Evolutionary conservation across 495 filamentous ascomycete genomes (phyloP).

Genomic region (Poronia punctata): DNA sequence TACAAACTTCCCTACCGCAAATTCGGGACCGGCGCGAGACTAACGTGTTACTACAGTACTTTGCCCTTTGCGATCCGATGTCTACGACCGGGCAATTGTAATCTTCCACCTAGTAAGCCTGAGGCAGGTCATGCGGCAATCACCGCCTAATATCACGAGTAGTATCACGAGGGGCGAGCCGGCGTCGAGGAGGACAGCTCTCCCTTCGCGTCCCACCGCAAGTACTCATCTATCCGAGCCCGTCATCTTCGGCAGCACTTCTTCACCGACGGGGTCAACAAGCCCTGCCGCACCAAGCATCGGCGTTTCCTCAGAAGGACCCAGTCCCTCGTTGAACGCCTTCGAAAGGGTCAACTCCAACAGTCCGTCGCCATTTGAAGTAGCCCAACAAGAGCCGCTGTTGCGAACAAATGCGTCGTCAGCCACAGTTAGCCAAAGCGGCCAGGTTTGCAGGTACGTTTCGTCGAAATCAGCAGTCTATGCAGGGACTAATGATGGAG

Average conservation of each 20-base stretch:
- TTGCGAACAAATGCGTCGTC: slow-evolving; percentile 9
- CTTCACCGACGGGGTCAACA: slow-evolving; percentile 19
- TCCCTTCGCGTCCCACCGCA: slow-evolving; percentile 21
- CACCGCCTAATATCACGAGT: slow-evolving; percentile 15
- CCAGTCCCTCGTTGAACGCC: slow-evolving; percentile 23
- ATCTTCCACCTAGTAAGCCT: slow-evolving; percentile 4
- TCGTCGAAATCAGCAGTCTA: background rate
- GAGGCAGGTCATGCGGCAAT: slow-evolving; percentile 21
- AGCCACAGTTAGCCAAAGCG: slow-evolving; percentile 24
- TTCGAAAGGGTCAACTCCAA: slow-evolving; percentile 24
- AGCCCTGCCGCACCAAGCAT: slow-evolving; percentile 21
- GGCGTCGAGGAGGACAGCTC: slow-evolving; percentile 20
- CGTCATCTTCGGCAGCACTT: slow-evolving; percentile 13
- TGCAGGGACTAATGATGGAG: background rate
- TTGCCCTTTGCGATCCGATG: slow-evolving; percentile 2
- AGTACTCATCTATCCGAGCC: slow-evolving; percentile 18
- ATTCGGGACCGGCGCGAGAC: no score
- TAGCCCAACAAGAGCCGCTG: slow-evolving; percentile 17
- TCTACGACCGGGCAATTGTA: background rate
- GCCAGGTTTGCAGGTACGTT: slow-evolving; percentile 51
- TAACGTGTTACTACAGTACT: no score
- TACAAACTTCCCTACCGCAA: no score
- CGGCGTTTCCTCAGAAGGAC: slow-evolving; percentile 20
- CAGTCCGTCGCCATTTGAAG: slow-evolving; percentile 25
- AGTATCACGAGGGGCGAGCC: slow-evolving; percentile 16